Evolutionary conservation across 345 rosid genomes (phyloP), one percentile per base, ranked within the genome.

Genomic region (Syzygium grande): DNA sequence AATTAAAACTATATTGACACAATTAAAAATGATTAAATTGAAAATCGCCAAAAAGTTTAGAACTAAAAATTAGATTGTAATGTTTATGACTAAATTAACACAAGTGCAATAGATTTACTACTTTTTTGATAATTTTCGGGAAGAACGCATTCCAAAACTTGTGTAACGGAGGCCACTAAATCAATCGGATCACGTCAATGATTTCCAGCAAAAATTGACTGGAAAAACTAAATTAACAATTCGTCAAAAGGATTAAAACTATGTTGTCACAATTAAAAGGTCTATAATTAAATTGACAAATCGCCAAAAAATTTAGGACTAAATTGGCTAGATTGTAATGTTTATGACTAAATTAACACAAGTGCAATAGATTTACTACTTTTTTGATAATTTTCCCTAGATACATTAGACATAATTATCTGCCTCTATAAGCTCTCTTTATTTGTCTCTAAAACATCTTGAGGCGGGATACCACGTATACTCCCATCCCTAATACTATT

Each of bases 271-370:
- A 53, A 53, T 53, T 8, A 8, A 55, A 21, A 55, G 11, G 25
- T 55, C 2, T 55, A 7, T 1, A 4, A 19, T 9, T 55, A 22
- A 55, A 21, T 55, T 21, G 3, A 1, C 0, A 65, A 65, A 30
- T 30, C 5, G 3, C 17, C 22, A 30, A 65, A 68, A 30, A 0
- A 1, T 30, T 1, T 16, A 68, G 10, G 6, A 68, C 0, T 0
- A 29, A 65, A 12, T 27, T 27, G 9, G 5, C 5, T 0, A 56
- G 23, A 23, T 56, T 56, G 0, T 22, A 22, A 56, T 2, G 6
- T 22, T 23, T 56, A 9, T 2, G 9, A 61, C 73, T 61, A 12
- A 61, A 30, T 68, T 34, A 0, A 16, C 12, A 17, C 12, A 10
- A 5, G 1, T 16, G 79, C 23, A 68, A 68, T 30, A 4, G 11